phyloP scores from a whole-genome alignment of 176 grass and related monocot genomes.

The Thalia dealbata region DNA sequence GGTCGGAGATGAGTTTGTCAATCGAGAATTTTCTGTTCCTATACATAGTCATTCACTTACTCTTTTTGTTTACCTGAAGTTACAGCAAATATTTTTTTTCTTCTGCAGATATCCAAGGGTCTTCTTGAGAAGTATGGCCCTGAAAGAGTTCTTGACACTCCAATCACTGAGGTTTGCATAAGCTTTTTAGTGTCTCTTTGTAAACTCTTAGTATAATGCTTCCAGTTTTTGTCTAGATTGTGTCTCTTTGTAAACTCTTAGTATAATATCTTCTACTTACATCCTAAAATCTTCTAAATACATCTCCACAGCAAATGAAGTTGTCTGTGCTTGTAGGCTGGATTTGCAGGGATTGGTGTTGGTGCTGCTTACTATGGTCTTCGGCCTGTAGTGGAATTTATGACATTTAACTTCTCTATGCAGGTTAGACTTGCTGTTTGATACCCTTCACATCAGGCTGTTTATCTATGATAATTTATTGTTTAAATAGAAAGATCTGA shows the following conservation, averaged over 20 bases:
- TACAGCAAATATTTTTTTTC: background rate
- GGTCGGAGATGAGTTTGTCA: conserved; percentile 26
- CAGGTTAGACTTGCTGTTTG: conserved; percentile 41
- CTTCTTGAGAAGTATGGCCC: conserved; percentile 94
- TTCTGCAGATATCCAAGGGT: conserved; percentile 78
- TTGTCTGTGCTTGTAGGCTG: conserved; percentile 49
- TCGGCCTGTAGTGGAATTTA: conserved; percentile 74
- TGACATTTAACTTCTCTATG: conserved; percentile 99
- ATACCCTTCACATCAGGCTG: background rate
- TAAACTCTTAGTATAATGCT: background rate
- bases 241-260: background rate
- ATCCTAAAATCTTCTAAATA: background rate
- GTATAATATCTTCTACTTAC: too few species aligned
- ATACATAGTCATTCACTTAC: background rate
- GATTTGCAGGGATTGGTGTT: conserved; percentile 92
- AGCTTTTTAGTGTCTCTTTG: background rate
- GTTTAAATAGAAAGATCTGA: background rate
- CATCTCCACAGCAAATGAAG: background rate
- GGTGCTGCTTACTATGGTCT: conserved; percentile 94
- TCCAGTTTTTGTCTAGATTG: background rate
- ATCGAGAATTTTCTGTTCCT: conserved; percentile 13
- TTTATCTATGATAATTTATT: background rate
- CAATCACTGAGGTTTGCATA: conserved; percentile 75
- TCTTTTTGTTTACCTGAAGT: background rate
- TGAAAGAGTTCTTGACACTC: conserved; percentile 98